These are phyloP conservation scores for Colletotrichum somersetense DNA, from an alignment of 2,329 filamentous ascomycete species.

Conservation along the genomic window DNA sequence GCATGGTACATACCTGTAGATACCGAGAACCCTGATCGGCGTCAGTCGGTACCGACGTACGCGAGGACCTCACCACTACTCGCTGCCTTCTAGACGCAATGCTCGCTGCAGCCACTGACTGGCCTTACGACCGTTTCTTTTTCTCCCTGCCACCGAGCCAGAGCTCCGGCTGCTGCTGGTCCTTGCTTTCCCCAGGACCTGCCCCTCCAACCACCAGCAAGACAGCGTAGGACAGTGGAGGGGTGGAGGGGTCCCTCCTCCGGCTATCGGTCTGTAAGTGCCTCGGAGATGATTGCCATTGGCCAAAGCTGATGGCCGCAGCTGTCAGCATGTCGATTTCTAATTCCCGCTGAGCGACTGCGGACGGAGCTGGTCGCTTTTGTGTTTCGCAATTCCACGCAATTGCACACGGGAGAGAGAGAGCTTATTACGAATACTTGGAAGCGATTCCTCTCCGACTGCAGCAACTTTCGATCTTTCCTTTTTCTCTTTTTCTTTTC, in stretches of 20 bases:
- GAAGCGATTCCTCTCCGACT: background rate
- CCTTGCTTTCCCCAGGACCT: slow-evolving; percentile 11
- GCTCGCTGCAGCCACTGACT: slow-evolving; percentile 12
- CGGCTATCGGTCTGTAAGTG: slow-evolving; percentile 34
- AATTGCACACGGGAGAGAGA: background rate
- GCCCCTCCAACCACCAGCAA: slow-evolving; percentile 5
- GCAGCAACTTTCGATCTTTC: background rate
- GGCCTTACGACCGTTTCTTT: slow-evolving; percentile 16
- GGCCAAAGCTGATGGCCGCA: slow-evolving; percentile 8
- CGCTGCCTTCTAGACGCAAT: slow-evolving; percentile 8
- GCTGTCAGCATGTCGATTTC: slow-evolving; percentile 22
- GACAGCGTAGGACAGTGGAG: background rate
- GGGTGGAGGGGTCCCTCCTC: slow-evolving; percentile 11
- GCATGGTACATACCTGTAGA: background rate
- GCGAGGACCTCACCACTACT: slow-evolving; percentile 3
- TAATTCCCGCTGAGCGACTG: slow-evolving; percentile 18
- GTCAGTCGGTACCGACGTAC: slow-evolving; percentile 14
- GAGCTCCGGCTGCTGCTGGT: background rate
- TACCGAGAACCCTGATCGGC: slow-evolving; percentile 41
- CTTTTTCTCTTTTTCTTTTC: background rate
- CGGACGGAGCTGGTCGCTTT: slow-evolving; percentile 14
- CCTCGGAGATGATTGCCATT: slow-evolving; percentile 25
- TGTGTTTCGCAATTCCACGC: slow-evolving; percentile 32
- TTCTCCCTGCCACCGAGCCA: slow-evolving; percentile 5
- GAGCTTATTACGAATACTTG: background rate